Percentiles rank a stretch among this genome's conserved stretches.
Evolutionary conservation across 352 stramenopile species (phyloP).

Genomic region (Pythium monospermum): DNA sequence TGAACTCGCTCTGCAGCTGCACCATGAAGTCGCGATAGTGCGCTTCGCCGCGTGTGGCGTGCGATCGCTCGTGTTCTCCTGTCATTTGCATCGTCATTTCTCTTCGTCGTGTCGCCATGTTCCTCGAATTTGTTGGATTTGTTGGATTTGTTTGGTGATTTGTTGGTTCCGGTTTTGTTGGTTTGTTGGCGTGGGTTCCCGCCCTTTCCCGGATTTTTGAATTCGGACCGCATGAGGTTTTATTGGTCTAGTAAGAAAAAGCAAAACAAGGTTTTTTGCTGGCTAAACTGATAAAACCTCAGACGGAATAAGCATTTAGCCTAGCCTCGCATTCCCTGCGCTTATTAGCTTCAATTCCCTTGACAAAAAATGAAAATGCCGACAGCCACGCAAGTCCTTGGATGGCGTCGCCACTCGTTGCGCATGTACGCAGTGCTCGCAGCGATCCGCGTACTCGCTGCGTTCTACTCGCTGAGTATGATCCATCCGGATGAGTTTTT

Average conservation of each 20-base stretch:
- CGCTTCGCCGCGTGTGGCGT: conserved; percentile 13
- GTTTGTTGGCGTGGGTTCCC: conserved; percentile 4
- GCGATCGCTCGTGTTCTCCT: not conserved
- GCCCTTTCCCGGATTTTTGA: conserved; percentile 20
- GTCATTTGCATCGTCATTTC: not conserved
- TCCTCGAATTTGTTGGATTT: not conserved
- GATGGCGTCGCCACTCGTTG: too few species aligned
- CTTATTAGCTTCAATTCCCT: too few species aligned
- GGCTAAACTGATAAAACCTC: conserved; percentile 7
- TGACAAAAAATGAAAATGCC: too few species aligned
- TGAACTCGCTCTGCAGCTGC: conserved; percentile 63
- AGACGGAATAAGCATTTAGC: too few species aligned
- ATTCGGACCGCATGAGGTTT: conserved; percentile 1
- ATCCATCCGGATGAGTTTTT: conserved; percentile 86
- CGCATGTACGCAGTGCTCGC: conserved; percentile 31
- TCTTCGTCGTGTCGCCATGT: not conserved
- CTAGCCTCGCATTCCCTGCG: too few species aligned
- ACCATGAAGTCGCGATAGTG: conserved; percentile 47
- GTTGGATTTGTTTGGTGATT: not conserved
- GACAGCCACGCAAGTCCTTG: too few species aligned
- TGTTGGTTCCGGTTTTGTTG: not conserved
- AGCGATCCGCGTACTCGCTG: conserved; percentile 30
- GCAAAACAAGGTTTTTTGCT: too few species aligned
- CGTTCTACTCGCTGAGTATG: conserved; percentile 43
- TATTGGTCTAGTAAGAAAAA: too few species aligned